Percentiles rank a stretch among this genome's conserved stretches.
Evolutionary conservation across 192 early-diverging fungal species (phyloP).

Genomic region (Pilobolus umbonatus): DNA sequence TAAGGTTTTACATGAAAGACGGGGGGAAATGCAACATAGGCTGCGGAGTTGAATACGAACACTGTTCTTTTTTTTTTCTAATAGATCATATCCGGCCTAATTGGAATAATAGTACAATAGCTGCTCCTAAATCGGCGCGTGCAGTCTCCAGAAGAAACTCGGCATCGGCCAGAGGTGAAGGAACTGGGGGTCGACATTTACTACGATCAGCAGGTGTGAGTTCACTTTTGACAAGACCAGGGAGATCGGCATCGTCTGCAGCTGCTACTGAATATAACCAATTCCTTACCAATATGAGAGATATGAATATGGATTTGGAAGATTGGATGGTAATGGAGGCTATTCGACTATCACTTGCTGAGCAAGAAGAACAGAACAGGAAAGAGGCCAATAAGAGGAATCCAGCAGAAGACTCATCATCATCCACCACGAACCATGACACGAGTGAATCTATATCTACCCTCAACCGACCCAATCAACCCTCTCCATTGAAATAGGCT

Average conservation of each 20-base stretch:
- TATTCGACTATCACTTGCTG: slow-evolving; percentile 69
- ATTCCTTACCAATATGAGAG: slow-evolving; percentile 62
- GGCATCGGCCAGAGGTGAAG: slow-evolving; percentile 1
- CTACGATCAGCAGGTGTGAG: slow-evolving; percentile 14
- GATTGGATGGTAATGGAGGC: slow-evolving; percentile 93
- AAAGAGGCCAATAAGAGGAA: slow-evolving; percentile 26
- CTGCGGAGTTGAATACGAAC: neutral
- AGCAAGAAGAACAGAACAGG: slow-evolving; percentile 47
- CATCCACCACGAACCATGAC: too few relatives aligned
- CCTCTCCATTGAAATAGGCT: too few relatives aligned
- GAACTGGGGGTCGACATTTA: neutral
- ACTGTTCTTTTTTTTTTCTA: neutral
- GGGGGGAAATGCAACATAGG: neutral
- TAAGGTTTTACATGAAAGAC: slow-evolving; percentile 16
- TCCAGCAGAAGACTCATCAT: slow-evolving; percentile 2
- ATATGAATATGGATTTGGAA: slow-evolving; percentile 81
- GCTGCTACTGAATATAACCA: slow-evolving; percentile 51
- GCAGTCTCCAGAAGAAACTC: slow-evolving; percentile 38
- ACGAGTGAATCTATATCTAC: too few relatives aligned
- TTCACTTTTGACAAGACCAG: slow-evolving; percentile 24
- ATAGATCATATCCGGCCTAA: slow-evolving; percentile 70
- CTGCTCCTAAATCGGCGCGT: slow-evolving; percentile 36
- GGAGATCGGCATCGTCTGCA: slow-evolving; percentile 33
- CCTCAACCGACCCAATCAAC: too few relatives aligned
- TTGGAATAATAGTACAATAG: slow-evolving; percentile 47